phyloP scores from a whole-genome alignment of 2,329 filamentous ascomycete species.

The Fusarium sarcochroum region DNA sequence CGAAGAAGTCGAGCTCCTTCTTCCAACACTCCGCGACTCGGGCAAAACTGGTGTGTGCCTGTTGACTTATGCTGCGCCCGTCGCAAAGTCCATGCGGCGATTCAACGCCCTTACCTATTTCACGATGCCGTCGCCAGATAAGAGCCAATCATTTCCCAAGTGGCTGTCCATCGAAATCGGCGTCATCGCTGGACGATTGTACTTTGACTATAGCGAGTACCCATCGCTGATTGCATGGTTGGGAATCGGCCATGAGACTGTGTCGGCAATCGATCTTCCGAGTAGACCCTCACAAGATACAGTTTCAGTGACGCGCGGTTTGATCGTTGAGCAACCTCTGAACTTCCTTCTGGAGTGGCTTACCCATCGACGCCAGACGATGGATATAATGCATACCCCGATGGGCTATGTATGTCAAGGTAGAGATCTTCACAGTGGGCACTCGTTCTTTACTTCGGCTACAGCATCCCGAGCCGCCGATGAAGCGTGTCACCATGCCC shows the following conservation, averaged over 20 bases:
- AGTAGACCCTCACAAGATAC: background rate
- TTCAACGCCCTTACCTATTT: conserved; percentile 70
- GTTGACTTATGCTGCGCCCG: conserved; percentile 70
- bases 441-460: conserved; percentile 64
- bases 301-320: background rate
- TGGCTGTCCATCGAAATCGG: conserved; percentile 73
- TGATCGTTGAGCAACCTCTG: conserved; percentile 48
- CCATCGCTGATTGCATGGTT: conserved; percentile 51
- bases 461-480: background rate
- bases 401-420: conserved; percentile 69
- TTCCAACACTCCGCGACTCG: conserved; percentile 58
- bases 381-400: conserved; percentile 70
- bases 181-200: conserved; percentile 72
- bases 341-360: conserved; percentile 71
- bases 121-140: conserved; percentile 62
- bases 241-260: conserved; percentile 26
- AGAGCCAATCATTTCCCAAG: conserved; percentile 57
- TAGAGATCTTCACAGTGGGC: conserved; percentile 59
- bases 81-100: conserved; percentile 70
- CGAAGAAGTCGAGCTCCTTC: conserved; percentile 72
- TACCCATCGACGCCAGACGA: conserved; percentile 63
- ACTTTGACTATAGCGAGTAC: conserved; percentile 68
- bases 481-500: background rate
- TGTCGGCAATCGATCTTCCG: background rate
- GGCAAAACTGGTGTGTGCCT: conserved; percentile 57